Base-by-base conservation (phyloP, 1,284 basidiomycete genomes). In the Cerioporus squamosus region DNA sequence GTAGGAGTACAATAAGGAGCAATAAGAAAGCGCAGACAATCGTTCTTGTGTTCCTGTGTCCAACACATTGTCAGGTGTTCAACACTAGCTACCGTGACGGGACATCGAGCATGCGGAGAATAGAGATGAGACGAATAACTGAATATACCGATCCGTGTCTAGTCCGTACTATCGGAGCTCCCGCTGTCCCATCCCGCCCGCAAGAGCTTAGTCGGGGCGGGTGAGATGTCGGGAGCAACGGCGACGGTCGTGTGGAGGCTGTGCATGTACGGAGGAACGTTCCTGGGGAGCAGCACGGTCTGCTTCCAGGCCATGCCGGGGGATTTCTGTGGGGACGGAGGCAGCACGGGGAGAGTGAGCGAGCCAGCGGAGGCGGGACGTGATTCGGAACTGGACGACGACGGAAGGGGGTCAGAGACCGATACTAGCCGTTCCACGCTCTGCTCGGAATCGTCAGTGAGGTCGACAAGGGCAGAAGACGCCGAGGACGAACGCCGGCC, bases 181-280 rank as follows among this genome's bases (percentile, higher is more conserved):
- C 53, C 51, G 42, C 59, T 79, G 63, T 85, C 84, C 84, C 84
- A 86, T n/a, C 84, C 82, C 42, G 84, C 83, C 51, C 79, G 75
- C 60, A 82, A 73, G 49, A 86, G 78, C 68, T 74, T 77, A 20
- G 82, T 79, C 22, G 79, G 75, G 31, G 81, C 79, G 20, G 79
- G 75, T 33, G 79, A 74, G 44, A 72, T 72, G 59, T 72, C 64
- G 44, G 72, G 69, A 59, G 75, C 72, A 42, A 72, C 69, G 53
- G 72, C 68, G 57, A 81, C 80, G 44, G 74, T 74, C 51, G 55
- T 79, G 69, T 62, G 75, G 66, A 70, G 72, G 67, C 10, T 42
- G 10, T 51, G 49, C 23, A 10, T 73, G 72, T 69, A 64, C 42
- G 54, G 68, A 72, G 71, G 70, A 64, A 71, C 72, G 40, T 68